Evolutionary conservation across 78 protist species (phyloP).

Genomic region (Dictyostelium purpureum): DNA sequence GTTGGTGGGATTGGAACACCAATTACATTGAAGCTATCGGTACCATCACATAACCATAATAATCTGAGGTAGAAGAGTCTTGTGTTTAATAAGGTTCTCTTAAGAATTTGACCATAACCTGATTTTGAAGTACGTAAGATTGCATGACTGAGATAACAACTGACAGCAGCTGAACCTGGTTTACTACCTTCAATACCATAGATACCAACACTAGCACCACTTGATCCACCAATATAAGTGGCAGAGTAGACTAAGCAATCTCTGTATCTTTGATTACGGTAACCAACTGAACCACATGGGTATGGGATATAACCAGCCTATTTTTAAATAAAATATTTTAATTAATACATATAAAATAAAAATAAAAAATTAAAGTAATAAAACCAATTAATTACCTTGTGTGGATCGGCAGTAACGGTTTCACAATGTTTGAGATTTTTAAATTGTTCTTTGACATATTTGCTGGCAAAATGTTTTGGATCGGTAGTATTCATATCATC

Average conservation of each 20-base stretch:
- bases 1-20: slow-evolving; percentile 45
- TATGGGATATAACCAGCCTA: slow-evolving; percentile 46
- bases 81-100: slow-evolving; percentile 20
- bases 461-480: neutral
- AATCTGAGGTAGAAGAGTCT: slow-evolving; percentile 19
- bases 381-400: too few relatives aligned
- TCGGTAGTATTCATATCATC: neutral
- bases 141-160: neutral
- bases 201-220: slow-evolving; percentile 24
- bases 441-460: slow-evolving; percentile 13
- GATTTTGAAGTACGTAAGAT: slow-evolving; percentile 37
- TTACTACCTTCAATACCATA: slow-evolving; percentile 60
- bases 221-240: slow-evolving; percentile 39
- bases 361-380: too few relatives aligned
- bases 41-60: slow-evolving; percentile 2
- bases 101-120: slow-evolving; percentile 44
- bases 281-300: slow-evolving; percentile 14
- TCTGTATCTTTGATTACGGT: slow-evolving; percentile 28
- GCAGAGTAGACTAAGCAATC: slow-evolving; percentile 35
- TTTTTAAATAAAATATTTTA: too few relatives aligned
- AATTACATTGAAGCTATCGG: neutral
- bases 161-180: slow-evolving; percentile 39
- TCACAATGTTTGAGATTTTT: neutral
- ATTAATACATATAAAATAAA: too few relatives aligned
- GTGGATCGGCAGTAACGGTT: slow-evolving; percentile 45